Evolutionary conservation across 129 eudicot genomes (phyloP).

Genomic region (Logfia minima): DNA sequence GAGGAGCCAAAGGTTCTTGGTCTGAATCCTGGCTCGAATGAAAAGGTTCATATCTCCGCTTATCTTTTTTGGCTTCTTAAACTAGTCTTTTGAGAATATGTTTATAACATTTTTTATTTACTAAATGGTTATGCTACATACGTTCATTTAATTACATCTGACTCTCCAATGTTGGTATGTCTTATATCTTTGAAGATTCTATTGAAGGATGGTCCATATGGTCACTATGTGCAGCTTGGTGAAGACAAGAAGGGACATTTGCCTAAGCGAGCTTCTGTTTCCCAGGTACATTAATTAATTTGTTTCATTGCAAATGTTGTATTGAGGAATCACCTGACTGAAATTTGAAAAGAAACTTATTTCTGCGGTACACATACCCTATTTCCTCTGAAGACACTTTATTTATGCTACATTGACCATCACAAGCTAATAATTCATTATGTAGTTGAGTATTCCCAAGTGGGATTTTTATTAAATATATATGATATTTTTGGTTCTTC

Average conservation of each 20-base stretch:
- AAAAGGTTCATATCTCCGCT: constrained; percentile 60
- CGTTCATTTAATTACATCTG: constrained; percentile 4
- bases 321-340: constrained; percentile 2
- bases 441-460: no score
- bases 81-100: neutral
- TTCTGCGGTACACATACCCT: neutral
- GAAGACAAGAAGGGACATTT: constrained; percentile 82
- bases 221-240: constrained; percentile 92
- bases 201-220: constrained; percentile 90
- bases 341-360: neutral
- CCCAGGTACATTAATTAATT: constrained; percentile 44
- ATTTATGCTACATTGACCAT: no score
- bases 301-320: neutral
- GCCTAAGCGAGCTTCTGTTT: constrained; percentile 79
- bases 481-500: no score
- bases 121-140: neutral
- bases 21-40: constrained; percentile 63
- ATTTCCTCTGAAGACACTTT: no score
- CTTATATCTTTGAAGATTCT: constrained; percentile 46
- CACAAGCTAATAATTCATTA: no score
- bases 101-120: neutral
- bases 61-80: constrained; percentile 5
- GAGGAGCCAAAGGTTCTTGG: constrained; percentile 91
- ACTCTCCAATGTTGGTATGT: neutral
- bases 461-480: no score